Evolutionary conservation across 139 green algal species (phyloP), one percentile per base, ranked within the genome.

Genomic region (Pycnococcus provasolii): DNA sequence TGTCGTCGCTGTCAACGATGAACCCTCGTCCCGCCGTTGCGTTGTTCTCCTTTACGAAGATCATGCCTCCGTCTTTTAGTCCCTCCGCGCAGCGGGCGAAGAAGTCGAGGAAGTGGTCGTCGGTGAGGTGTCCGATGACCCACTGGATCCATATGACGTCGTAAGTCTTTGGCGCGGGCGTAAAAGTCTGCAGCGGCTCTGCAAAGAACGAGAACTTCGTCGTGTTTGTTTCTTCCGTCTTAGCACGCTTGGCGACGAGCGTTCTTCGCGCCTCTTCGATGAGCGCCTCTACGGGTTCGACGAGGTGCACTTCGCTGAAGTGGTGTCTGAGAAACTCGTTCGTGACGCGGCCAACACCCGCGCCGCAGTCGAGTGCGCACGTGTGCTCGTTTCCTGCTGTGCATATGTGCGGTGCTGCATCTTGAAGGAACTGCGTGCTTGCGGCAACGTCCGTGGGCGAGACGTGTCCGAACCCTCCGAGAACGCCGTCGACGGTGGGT

Each of bases 11-110:
- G 79, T 97, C 91, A 41, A 96, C 80, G 0, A 96, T 72, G 63
- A 96, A 96, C 26, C 26, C 26, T 26, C 26, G 26, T 15, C 88
- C 88, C 6, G 83, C 58, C 11, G 77, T 70, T 7, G 41, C 45
- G 50, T 95, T 89, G 77, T 97, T 97, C 75, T 97, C 91, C 72
- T 97, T 97, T 60, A 92, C 73, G 55, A 97, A 80, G 6, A 97
- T 82, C 8, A 94, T 64, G 48, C 91, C 91, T n/a, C 80, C 89
- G 0, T 79, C 77, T 44, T 84, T 83, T 13, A 95, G 74, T 0
- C 77, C 81, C 4, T 55, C 59, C 0, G 64, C 70, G 53, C 76
- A 90, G 3, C 85, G 74, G 5, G 78, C 42, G 13, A 96, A 84
- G 61, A 96, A 86, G 1, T 64, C 63, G 3, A 92, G 42, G 13